Percentiles rank a stretch among this genome's conserved stretches.
Evolutionary conservation across 202 grass and related monocot species (phyloP).

Genomic region (Musa balbisiana): DNA sequence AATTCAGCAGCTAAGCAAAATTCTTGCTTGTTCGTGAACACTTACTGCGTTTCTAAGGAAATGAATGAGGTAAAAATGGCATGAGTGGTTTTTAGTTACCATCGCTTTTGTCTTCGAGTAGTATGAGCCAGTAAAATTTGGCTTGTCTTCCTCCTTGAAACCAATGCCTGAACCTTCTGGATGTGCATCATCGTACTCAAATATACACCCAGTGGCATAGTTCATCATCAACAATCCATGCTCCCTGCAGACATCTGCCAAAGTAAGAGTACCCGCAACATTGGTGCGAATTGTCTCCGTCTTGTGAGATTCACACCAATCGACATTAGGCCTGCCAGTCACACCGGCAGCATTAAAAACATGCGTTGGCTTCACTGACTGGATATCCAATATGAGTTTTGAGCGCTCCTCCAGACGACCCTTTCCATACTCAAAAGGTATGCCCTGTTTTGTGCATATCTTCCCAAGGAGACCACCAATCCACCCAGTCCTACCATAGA

Average conservation of each 20-base stretch:
- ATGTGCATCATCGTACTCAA: constrained; percentile 60
- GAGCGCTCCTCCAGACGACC: constrained; percentile 55
- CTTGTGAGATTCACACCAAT: constrained; percentile 81
- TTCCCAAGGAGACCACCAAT: constrained; percentile 69
- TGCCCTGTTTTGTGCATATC: constrained; percentile 65
- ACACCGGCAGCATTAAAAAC: constrained; percentile 76
- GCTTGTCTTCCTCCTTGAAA: constrained; percentile 73
- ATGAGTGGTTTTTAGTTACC: constrained; percentile 25
- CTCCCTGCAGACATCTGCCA: constrained; percentile 59
- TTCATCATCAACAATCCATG: constrained; percentile 64
- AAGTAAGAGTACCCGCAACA: constrained; percentile 62
- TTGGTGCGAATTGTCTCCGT: constrained; percentile 67
- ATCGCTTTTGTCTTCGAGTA: constrained; percentile 85
- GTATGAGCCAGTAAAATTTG: constrained; percentile 68
- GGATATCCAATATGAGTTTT: constrained; percentile 47
- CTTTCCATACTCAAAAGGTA: constrained; percentile 61
- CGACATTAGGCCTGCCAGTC: constrained; percentile 73
- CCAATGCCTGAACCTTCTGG: constrained; percentile 65
- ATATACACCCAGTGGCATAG: constrained; percentile 80
- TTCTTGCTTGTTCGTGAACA: neutral
- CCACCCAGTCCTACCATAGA: constrained; percentile 74
- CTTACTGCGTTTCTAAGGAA: neutral
- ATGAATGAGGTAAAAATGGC: neutral
- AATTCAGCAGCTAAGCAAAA: neutral
- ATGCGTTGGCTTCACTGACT: constrained; percentile 68